Evolutionary conservation across 352 stramenopile genomes (phyloP), one percentile per base, ranked within the genome.

Genomic region (Phytopythium mirpurense): DNA sequence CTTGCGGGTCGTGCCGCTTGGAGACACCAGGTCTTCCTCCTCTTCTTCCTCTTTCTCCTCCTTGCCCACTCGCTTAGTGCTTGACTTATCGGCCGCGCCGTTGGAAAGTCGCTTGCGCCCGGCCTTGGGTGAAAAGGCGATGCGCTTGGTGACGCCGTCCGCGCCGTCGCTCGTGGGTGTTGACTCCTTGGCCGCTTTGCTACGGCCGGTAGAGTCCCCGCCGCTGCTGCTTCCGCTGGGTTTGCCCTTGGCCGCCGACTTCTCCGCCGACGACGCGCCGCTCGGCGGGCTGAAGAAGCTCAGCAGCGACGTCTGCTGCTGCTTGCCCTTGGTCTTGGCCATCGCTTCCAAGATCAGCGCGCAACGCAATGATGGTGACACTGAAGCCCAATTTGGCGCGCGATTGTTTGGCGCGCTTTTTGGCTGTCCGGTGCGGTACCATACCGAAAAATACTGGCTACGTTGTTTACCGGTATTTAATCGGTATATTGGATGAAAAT

Each of bases 271-370:
- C 21, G 63, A 54, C 19, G 45, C 60, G 34, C 61, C 59, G 34
- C 62, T 70, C 29, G 78, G 78, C 54, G 83, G 78, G 41, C 80
- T 91, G 66, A 93, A 93, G 80, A 93, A 93, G 67, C 65, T 89
- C 57, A 93, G 70, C 54, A 93, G 60, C 45, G 80, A 85, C 63
- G 85, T 88, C 70, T 93, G 82, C 57, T 83, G 82, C 57, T 83
- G 72, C 68, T 78, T 82, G 48, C 48, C 15, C 48, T 43, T 43
- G 0, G 52, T 46, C 48, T 72, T 86, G 41, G 48, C 61, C 34
- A 62, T 67, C 23, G 57, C 46, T 37, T 59, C 4, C 6, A 1
- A 18, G 40, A 3, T 3, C 3, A n/a, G 23, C 40, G 46, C 46
- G 27, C 12, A 10, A 52, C 32, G 2, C 5, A 32, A 32, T 32